phyloP scores from a whole-genome alignment of 2,329 filamentous ascomycete genomes.

The Monilinia fructicola region DNA sequence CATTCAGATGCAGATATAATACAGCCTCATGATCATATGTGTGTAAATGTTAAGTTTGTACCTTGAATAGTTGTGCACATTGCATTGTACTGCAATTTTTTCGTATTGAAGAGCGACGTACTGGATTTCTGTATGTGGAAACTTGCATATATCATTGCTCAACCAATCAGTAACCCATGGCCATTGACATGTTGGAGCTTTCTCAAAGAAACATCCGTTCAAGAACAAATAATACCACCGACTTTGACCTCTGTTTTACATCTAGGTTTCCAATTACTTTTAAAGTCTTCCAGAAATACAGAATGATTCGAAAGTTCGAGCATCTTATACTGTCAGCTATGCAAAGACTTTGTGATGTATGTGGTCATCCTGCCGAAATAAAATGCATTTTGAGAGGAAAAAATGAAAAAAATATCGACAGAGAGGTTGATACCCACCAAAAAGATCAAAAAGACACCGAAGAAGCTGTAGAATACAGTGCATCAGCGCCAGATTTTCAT shows the following conservation, averaged over 20 bases:
- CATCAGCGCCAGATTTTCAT: fast-evolving
- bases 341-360: background rate
- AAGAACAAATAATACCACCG: background rate
- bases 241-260: too few relatives aligned
- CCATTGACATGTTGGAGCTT: background rate
- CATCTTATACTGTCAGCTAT: background rate
- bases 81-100: background rate
- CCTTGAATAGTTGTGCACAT: too few relatives aligned
- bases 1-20: background rate
- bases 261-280: too few relatives aligned
- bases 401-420: background rate
- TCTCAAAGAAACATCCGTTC: background rate
- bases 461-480: background rate
- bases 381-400: background rate
- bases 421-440: background rate
- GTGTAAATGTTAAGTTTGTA: background rate
- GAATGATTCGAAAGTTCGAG: too few relatives aligned
- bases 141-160: background rate
- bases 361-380: fast-evolving
- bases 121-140: fast-evolving
- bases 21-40: background rate
- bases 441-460: background rate
- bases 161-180: background rate
- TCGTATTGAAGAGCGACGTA: background rate
- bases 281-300: background rate